Evolutionary conservation across 495 filamentous ascomycete species (phyloP).

Genomic region (Baudoinia panamericana): DNA sequence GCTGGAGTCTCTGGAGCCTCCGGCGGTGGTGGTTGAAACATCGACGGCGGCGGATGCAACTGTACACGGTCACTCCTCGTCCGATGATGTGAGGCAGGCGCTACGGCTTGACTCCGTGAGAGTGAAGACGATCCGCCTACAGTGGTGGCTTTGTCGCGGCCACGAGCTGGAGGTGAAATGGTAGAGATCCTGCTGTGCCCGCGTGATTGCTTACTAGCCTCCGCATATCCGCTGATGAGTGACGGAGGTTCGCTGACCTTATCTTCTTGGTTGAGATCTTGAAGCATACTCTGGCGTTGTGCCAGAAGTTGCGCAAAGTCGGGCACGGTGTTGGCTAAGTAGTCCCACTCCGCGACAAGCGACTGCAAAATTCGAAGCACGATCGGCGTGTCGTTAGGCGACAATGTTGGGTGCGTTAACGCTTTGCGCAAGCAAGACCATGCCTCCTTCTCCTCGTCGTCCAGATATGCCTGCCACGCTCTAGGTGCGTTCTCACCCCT

Average conservation of each 20-base stretch:
- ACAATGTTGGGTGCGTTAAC: constrained; percentile 18
- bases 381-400: constrained; percentile 19
- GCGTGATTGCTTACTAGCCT: neutral
- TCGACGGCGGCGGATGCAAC: too few relatives aligned
- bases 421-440: constrained; percentile 4
- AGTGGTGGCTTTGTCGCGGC: neutral
- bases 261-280: constrained; percentile 8
- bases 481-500: constrained; percentile 25
- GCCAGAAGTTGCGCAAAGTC: constrained; percentile 26
- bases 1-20: constrained; percentile 16
- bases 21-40: constrained; percentile 18
- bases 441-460: constrained; percentile 10
- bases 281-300: constrained; percentile 27
- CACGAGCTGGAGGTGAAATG: constrained; percentile 3
- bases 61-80: too few relatives aligned
- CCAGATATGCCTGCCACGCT: constrained; percentile 9
- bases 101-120: too few relatives aligned
- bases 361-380: constrained; percentile 21
- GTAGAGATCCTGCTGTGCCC: constrained; percentile 8
- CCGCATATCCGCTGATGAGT: constrained; percentile 2
- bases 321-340: constrained; percentile 24
- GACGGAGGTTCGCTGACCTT: constrained; percentile 7
- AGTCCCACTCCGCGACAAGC: constrained; percentile 21
- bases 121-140: too few relatives aligned
- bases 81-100: too few relatives aligned